phyloP scores from a whole-genome alignment of 148 eudicot species.

The Arctostaphylos glauca region DNA sequence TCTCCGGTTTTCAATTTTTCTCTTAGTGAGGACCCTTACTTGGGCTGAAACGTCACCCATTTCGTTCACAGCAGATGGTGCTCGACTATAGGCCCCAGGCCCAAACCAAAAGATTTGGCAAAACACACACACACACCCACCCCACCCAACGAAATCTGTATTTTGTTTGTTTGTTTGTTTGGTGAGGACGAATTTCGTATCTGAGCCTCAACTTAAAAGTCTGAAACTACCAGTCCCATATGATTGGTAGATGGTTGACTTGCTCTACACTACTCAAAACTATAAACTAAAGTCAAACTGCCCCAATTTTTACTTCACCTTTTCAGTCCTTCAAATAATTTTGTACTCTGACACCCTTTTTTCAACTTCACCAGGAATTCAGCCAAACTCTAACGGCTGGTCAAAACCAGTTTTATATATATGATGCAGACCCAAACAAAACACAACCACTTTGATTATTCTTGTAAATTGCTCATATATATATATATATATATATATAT shows the following conservation, averaged over 20 bases:
- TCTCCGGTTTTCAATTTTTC: too few relatives aligned
- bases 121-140: too few relatives aligned
- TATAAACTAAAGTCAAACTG: background rate
- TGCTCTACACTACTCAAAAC: background rate
- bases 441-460: too few relatives aligned
- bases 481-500: too few relatives aligned
- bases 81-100: background rate
- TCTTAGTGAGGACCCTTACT: background rate
- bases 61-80: background rate
- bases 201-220: background rate
- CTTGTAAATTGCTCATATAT: too few relatives aligned
- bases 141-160: too few relatives aligned
- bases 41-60: background rate
- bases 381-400: background rate
- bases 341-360: background rate
- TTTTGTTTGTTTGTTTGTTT: too few relatives aligned
- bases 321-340: background rate
- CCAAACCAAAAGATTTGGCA: background rate
- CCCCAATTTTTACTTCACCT: background rate
- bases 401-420: background rate
- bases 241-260: conserved; percentile 2
- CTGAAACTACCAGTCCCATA: background rate
- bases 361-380: background rate
- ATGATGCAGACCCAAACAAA: too few relatives aligned
- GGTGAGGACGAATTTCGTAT: background rate